Evolutionary conservation across 1,284 basidiomycete genomes (phyloP).

Genomic region (Cutaneotrichosporon dermatis): DNA sequence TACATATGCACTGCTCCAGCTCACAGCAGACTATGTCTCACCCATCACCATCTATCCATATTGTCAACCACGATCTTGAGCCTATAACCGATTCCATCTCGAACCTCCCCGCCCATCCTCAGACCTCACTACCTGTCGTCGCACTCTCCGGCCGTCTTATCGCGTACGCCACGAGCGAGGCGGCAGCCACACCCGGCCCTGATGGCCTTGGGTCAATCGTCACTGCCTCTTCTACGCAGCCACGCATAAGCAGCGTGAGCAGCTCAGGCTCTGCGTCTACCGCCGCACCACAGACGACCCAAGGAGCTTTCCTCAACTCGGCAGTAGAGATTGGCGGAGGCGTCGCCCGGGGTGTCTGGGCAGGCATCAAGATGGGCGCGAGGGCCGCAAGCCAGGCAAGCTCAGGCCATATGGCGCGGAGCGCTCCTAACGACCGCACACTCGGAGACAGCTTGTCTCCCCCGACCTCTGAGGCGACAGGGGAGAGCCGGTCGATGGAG

Average conservation of each 20-base stretch:
- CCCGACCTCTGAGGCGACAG: neutral
- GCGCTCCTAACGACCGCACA: conserved; percentile 32
- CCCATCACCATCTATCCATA: conserved; percentile 29
- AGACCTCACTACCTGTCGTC: conserved; percentile 25
- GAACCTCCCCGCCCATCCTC: conserved; percentile 17
- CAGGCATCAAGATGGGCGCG: conserved; percentile 43
- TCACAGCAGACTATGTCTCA: conserved; percentile 26
- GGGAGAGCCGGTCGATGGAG: conserved; percentile 17
- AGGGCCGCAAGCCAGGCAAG: conserved; percentile 28
- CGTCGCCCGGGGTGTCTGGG: conserved; percentile 45
- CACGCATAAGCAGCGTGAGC: conserved; percentile 4
- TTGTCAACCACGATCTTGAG: conserved; percentile 25
- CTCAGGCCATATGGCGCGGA: conserved; percentile 31
- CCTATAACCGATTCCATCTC: conserved; percentile 13
- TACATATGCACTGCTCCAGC: neutral
- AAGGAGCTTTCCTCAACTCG: conserved; percentile 31
- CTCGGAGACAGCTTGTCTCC: conserved; percentile 16
- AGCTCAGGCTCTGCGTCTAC: neutral
- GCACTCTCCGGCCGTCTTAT: conserved; percentile 36
- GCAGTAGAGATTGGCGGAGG: conserved; percentile 43
- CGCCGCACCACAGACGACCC: conserved; percentile 9
- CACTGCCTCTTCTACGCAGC: conserved; percentile 13
- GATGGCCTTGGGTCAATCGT: conserved; percentile 37
- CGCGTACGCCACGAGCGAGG: conserved; percentile 29
- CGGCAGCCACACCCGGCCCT: conserved; percentile 25